Conservation (phyloP, 2,329 filamentous ascomycete species). For the Penicillium sp. region DNA sequence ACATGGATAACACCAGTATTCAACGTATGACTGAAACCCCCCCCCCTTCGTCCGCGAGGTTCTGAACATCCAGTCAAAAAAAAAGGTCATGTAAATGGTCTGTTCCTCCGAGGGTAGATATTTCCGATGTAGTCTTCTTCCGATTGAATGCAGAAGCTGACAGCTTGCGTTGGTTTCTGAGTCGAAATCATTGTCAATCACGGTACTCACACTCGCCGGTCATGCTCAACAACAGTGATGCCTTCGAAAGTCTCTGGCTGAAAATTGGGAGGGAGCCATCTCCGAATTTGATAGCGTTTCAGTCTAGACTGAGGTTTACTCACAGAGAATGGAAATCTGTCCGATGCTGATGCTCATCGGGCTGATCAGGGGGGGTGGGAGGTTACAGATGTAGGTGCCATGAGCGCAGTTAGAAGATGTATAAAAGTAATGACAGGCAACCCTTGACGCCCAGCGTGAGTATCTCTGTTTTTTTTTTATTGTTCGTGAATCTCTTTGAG, state of each 20-base stretch:
- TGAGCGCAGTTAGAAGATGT: neutral
- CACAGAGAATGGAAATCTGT: conserved; percentile 21
- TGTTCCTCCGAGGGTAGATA: conserved; percentile 3
- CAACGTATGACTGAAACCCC: conserved; percentile 17
- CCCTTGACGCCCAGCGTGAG: no score
- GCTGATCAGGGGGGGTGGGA: conserved; percentile 3
- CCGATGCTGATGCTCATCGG: conserved; percentile 19
- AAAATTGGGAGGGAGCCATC: conserved; percentile 23
- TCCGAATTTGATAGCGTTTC: conserved; percentile 16
- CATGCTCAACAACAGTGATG: conserved; percentile 19
- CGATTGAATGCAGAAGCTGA: conserved; percentile 23
- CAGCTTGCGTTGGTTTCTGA: conserved; percentile 1
- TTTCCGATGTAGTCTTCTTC: conserved; percentile 18
- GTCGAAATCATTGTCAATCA: neutral
- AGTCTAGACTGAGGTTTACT: conserved; percentile 22
- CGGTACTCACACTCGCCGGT: conserved; percentile 15
- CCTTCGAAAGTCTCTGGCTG: conserved; percentile 21
- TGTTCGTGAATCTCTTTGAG: no score
- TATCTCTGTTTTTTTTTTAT: no score
- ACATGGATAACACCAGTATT: conserved; percentile 21
- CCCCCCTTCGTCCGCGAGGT: conserved; percentile 16
- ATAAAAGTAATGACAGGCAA: no score
- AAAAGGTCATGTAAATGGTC: conserved; percentile 14
- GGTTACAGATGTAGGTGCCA: conserved; percentile 6
- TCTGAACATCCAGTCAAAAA: conserved; percentile 24